phyloP scores from a whole-genome alignment of 1,139 yeast species.

The Suhomyces guaymorum region DNA sequence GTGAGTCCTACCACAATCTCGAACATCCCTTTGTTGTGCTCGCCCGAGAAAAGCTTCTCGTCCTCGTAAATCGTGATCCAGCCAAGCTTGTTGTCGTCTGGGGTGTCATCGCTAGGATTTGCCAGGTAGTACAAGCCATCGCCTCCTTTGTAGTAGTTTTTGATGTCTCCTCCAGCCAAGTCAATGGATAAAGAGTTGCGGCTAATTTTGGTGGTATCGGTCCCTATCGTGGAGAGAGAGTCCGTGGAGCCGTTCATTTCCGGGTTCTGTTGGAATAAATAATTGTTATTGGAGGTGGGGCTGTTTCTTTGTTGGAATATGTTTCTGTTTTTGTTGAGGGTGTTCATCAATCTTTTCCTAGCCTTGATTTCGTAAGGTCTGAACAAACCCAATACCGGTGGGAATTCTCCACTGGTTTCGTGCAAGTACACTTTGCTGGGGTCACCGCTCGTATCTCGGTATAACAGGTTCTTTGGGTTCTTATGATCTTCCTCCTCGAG shows the following conservation, averaged over 20 bases:
- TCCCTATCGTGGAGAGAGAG: constrained; percentile 6
- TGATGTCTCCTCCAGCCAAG: constrained; percentile 32
- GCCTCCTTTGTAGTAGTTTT: constrained; percentile 48
- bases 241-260: constrained; percentile 7
- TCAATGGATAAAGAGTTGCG: constrained; percentile 17
- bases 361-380: constrained; percentile 54
- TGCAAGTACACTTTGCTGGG: constrained; percentile 37
- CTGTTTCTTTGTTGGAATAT: constrained; percentile 6
- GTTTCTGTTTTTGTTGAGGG: constrained; percentile 5
- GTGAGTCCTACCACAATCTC: constrained; percentile 56
- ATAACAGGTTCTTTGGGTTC: constrained; percentile 23
- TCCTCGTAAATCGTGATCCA: constrained; percentile 66
- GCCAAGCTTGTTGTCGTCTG: constrained; percentile 59
- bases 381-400: constrained; percentile 49
- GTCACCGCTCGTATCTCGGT: constrained; percentile 20
- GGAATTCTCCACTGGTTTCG: constrained; percentile 27
- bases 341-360: constrained; percentile 40
- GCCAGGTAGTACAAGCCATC: constrained; percentile 52
- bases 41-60: constrained; percentile 22
- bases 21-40: constrained; percentile 46
- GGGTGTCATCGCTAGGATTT: constrained; percentile 58
- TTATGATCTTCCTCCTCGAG: constrained; percentile 19
- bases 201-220: constrained; percentile 5
- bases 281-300: neutral
- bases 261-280: constrained; percentile 5